Evolutionary conservation across 768 basidiomycete genomes (phyloP), one percentile per base, ranked within the genome.

Genomic region (Podaxis rugospora): DNA sequence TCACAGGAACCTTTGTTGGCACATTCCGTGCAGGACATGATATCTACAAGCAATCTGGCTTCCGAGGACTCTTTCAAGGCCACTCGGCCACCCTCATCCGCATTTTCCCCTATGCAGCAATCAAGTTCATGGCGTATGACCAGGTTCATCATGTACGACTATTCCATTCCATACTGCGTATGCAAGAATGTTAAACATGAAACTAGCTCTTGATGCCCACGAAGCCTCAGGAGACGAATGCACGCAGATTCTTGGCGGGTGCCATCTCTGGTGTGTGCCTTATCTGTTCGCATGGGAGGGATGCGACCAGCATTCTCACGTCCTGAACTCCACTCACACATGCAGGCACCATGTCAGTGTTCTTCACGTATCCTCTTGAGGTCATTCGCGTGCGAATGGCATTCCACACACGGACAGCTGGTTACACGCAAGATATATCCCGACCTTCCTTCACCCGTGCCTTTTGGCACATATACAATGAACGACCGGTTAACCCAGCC

Each of bases 121-220:
- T 98, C 74, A 97, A 95, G 73, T 99, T 94, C 70, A 94, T 98
- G 88, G 85, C 91, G 3, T 99, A 98, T 70, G 96, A 98, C 72
- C 86, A 92, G 70, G 77, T 91, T 59, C 90, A 92, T 74, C 70
- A 83, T 63, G 93, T 95, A 65, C 68, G 44, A 35, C n/a, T 6
- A 80, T 74, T 21, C 50, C 51, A 16, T 50, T 28, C 59, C 35
- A 3, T 11, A 21, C 14, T 16, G 23, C 23, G 25, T 49, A 14
- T 5, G 1, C 13, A 52, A n/a, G 25, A 14, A 51, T 28, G 44
- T 51, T 51, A 14, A 56, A 46, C 44, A 49, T 36, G 13, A 32
- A 18, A 37, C 14, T 61, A 96, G 95, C 63, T 88, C 35, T 75
- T 98, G 51, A 98, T 98, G 87, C 94, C 95, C 0, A 90, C 90